Conservation (phyloP, 2,329 filamentous ascomycete genomes). For the Hymenoscyphus fructigenus region DNA sequence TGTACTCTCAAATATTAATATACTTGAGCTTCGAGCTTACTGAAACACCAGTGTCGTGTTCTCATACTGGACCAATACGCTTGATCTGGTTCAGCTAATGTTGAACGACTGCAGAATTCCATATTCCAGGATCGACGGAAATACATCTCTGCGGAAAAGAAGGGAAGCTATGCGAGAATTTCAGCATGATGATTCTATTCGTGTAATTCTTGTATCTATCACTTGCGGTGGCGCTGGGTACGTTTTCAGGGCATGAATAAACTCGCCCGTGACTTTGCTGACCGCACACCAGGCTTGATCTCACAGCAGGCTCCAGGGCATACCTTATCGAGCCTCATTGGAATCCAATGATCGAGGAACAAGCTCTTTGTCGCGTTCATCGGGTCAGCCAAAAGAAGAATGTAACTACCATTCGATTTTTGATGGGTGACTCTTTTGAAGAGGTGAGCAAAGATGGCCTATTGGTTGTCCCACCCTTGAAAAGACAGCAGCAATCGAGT, state of each 20-base stretch:
- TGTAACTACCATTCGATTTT: slow-evolving; percentile 32
- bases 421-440: slow-evolving; percentile 33
- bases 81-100: slow-evolving; percentile 5
- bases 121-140: slow-evolving; percentile 9
- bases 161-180: background rate
- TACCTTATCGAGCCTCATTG: slow-evolving; percentile 36
- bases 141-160: background rate
- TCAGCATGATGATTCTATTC: background rate
- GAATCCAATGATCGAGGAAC: slow-evolving; percentile 35
- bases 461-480: no score
- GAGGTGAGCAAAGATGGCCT: no score
- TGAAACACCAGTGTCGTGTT: slow-evolving; percentile 1
- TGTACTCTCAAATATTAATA: no score
- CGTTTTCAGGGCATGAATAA: no score
- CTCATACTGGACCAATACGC: slow-evolving; percentile 8
- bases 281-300: slow-evolving; percentile 11
- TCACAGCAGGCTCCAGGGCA: slow-evolving; percentile 26
- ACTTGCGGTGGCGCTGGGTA: slow-evolving; percentile 9
- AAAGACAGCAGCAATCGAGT: no score
- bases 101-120: background rate
- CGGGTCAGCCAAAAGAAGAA: slow-evolving; percentile 30
- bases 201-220: slow-evolving; percentile 10
- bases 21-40: background rate
- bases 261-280: no score
- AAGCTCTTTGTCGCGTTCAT: slow-evolving; percentile 31